These are phyloP conservation scores for Termitomyces sp. DNA, from an alignment of 768 basidiomycete genomes.

Conservation along the genomic window DNA sequence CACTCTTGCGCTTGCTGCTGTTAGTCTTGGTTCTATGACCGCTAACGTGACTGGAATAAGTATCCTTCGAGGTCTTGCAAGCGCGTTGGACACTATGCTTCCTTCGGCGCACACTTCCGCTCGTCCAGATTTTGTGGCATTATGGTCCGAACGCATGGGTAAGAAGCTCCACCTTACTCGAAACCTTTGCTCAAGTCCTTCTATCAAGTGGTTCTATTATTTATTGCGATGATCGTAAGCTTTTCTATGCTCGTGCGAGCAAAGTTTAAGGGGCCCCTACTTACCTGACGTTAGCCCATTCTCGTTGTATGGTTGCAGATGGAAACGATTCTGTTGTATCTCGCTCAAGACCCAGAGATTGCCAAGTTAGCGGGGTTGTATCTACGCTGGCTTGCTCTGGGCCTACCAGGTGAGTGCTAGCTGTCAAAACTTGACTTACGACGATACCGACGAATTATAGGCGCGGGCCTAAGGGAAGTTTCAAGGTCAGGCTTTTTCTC, in stretches of 20 bases:
- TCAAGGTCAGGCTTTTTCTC: conserved; percentile 24
- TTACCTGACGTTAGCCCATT: not conserved
- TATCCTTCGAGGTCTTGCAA: conserved; percentile 74
- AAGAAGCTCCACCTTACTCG: conserved; percentile 18
- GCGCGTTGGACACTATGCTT: conserved; percentile 88
- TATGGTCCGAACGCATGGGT: conserved; percentile 89
- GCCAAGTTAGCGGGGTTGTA: not conserved
- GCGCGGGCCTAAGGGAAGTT: conserved; percentile 43
- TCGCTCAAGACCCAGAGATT: conserved; percentile 6
- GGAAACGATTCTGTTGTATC: not conserved
- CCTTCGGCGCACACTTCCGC: conserved; percentile 94
- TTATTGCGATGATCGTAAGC: not conserved
- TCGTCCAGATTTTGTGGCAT: conserved; percentile 75
- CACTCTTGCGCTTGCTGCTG: conserved; percentile 81
- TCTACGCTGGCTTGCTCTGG: conserved; percentile 1
- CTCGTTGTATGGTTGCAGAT: not conserved
- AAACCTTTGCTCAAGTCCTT: not conserved
- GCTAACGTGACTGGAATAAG: conserved; percentile 67
- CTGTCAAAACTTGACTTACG: not conserved
- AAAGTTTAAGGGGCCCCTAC: not conserved
- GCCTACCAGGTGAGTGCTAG: not conserved
- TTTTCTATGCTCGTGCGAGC: too few relatives aligned
- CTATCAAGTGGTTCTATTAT: not conserved
- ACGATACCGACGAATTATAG: conserved; percentile 13
- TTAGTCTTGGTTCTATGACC: conserved; percentile 68